phyloP scores from a whole-genome alignment of 768 basidiomycete genomes.

The Tremella yokohamensis region DNA sequence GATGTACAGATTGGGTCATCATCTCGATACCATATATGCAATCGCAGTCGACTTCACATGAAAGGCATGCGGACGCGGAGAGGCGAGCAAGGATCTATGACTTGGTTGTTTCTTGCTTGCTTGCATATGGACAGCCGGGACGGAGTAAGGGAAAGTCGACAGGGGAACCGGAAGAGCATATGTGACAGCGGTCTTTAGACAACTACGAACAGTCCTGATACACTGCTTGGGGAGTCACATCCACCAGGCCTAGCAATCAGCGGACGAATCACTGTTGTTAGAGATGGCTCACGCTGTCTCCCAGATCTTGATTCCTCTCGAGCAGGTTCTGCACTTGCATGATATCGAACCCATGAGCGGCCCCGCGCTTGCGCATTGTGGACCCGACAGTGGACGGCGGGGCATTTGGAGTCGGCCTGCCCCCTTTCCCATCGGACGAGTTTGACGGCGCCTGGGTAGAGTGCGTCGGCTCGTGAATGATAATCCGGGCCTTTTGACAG shows the following conservation, averaged over 20 bases:
- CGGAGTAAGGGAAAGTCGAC: no score
- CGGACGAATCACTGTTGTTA: not conserved
- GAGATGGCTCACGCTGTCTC: constrained; percentile 30
- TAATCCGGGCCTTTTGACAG: constrained; percentile 46
- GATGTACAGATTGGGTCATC: not conserved
- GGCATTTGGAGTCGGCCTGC: constrained; percentile 12
- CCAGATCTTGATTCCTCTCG: constrained; percentile 37
- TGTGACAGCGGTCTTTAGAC: no score
- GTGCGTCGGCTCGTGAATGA: constrained; percentile 34
- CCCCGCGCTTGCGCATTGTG: constrained; percentile 2
- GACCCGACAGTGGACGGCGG: constrained; percentile 2
- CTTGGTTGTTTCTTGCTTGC: not conserved
- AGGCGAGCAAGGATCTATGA: not conserved
- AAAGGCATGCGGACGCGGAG: no score
- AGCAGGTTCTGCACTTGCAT: constrained; percentile 43
- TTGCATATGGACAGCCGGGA: constrained; percentile 1
- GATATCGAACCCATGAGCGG: constrained; percentile 29
- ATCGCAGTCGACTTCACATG: no score
- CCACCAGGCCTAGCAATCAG: constrained; percentile 41
- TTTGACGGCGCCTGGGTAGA: constrained; percentile 29
- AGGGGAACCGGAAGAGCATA: constrained; percentile 1
- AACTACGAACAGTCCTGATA: no score
- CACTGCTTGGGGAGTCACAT: constrained; percentile 20
- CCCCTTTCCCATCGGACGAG: constrained; percentile 26
- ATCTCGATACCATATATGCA: not conserved